Base-by-base conservation (phyloP, 345 rosid genomes). In the Citrus sp. region DNA sequence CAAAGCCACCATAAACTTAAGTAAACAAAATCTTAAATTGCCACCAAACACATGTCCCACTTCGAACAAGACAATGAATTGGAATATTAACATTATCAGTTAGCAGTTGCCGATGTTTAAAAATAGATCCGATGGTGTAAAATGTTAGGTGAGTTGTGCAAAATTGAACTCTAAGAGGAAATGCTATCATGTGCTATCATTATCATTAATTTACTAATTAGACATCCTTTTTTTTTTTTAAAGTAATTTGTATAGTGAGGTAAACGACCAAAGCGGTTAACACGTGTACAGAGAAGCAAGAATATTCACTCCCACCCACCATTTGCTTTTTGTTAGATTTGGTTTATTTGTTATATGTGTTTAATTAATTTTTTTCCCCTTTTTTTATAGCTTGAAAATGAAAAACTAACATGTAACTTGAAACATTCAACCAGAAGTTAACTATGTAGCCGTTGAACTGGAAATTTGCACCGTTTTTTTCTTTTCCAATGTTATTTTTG, bases 11-110 rank as follows among this genome's bases (percentile, higher is more conserved):
- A 35, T 6, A 35, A 4, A 5, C 6, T 69, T 27, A 77, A 72
- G 9, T 46, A 46, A 46, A 46, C 14, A 46, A 37, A 64, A 56
- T 62, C 72, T 51, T 38, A 51, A 71, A 75, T 66, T 25, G 25
- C 61, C 68, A 60, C 75, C 72, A 30, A 62, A 67, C 62, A 67
- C 42, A 60, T 76, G 42, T 51, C 42, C 40, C 62, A 38, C 56
- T 38, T 68, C n/a, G 70, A 38, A 74, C 35, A 66, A 38, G 62
- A 46, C 27, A 59, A 59, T 49, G 67, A 34, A 12, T 37, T 73
- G 22, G 25, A 22, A 58, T 2, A 5, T 14, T 7, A 19, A 54
- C 13, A 22, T 21, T 9, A 30, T 25, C 46, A 32, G 16, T 54
- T 32, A 1, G 25, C 32, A 2, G 25, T 9, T 30, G 6, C 5